phyloP scores from a whole-genome alignment of 2,329 filamentous ascomycete genomes.

The Diplodia sapinea region DNA sequence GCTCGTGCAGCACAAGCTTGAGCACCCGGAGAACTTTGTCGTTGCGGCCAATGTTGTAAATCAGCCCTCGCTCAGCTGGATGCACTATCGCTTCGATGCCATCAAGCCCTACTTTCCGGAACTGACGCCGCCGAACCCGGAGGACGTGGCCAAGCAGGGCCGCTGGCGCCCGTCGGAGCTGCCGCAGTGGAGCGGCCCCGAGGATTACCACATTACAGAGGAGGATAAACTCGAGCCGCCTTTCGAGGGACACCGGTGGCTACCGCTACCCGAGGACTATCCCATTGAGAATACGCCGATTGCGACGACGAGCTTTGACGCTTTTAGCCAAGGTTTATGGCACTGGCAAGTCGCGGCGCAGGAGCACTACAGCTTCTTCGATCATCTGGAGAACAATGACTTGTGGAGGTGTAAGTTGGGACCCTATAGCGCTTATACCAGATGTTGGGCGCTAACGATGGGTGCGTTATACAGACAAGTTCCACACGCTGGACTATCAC shows the following conservation, averaged over 20 bases:
- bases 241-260: conserved; percentile 58
- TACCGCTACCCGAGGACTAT: conserved; percentile 52
- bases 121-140: conserved; percentile 35
- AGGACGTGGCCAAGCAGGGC: conserved; percentile 36
- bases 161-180: conserved; percentile 51
- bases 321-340: conserved; percentile 51
- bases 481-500: conserved; percentile 54
- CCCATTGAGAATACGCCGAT: conserved; percentile 56
- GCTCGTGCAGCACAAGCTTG: conserved; percentile 59
- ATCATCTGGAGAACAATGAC: conserved; percentile 36
- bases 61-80: conserved; percentile 59
- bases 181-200: conserved; percentile 43
- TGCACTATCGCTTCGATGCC: conserved; percentile 61
- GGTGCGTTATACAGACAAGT: conserved; percentile 32
- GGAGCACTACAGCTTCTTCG: conserved; percentile 50
- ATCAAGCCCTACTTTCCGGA: conserved; percentile 63
- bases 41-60: conserved; percentile 65
- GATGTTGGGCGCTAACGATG: neutral
- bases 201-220: conserved; percentile 36
- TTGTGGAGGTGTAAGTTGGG: conserved; percentile 32
- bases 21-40: conserved; percentile 57
- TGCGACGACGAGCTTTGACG: conserved; percentile 55
- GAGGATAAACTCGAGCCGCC: conserved; percentile 41
- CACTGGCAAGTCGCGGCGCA: conserved; percentile 59
- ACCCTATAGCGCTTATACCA: neutral